These are phyloP conservation scores for Esteya vermicola DNA, from an alignment of 2,329 filamentous ascomycete species.

Conservation along the genomic window DNA sequence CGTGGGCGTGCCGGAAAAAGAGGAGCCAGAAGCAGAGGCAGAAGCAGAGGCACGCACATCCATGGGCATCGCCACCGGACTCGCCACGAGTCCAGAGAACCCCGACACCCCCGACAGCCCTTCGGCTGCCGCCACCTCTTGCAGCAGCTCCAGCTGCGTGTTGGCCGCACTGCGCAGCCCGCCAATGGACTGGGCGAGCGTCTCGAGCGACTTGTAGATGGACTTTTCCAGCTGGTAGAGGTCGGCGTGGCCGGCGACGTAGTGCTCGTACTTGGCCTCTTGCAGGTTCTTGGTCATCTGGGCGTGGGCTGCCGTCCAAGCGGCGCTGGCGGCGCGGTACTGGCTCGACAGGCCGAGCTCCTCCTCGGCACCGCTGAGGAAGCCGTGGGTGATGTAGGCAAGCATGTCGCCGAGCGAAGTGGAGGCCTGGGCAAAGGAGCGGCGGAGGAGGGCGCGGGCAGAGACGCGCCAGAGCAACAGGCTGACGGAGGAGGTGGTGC, in stretches of 20 bases:
- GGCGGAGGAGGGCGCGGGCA: constrained; percentile 57
- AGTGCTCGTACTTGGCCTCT: constrained; percentile 85
- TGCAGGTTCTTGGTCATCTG: constrained; percentile 63
- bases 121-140: constrained; percentile 34
- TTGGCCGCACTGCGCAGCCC: constrained; percentile 79
- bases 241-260: constrained; percentile 61
- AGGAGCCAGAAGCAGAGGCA: background rate
- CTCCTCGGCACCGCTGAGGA: constrained; percentile 68
- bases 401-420: constrained; percentile 69
- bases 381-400: constrained; percentile 66
- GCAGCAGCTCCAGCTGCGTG: constrained; percentile 75
- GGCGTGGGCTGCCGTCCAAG: constrained; percentile 53
- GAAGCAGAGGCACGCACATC: background rate
- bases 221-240: constrained; percentile 67
- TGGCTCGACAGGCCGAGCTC: constrained; percentile 50
- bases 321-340: constrained; percentile 46
- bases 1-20: background rate
- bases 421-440: constrained; percentile 60
- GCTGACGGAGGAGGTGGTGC: constrained; percentile 58
- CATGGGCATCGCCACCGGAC: background rate
- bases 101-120: no score
- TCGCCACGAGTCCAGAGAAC: no score
- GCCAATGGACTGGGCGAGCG: constrained; percentile 75
- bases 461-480: constrained; percentile 66
- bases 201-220: constrained; percentile 72